These are phyloP conservation scores for Phylloporus arenicola DNA, from an alignment of 768 basidiomycete genomes.

Conservation along the genomic window DNA sequence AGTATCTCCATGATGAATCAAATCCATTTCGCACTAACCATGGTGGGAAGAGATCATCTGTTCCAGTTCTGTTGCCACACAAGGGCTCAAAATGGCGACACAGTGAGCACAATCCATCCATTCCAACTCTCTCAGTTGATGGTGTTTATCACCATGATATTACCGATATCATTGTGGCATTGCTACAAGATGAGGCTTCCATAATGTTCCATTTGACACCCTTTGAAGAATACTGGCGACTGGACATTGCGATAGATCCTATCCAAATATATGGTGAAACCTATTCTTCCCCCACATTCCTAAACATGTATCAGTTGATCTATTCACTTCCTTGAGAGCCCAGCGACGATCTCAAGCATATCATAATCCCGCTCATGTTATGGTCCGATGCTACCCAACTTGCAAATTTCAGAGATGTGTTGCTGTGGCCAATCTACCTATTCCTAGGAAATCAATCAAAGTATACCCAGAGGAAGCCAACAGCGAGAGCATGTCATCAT, in stretches of 20 bases:
- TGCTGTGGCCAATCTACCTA: neutral
- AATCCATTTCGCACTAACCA: conserved; percentile 1
- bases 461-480: conserved; percentile 5
- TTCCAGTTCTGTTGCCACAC: conserved; percentile 2
- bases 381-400: neutral
- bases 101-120: neutral
- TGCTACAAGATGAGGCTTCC: neutral
- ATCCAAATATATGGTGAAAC: neutral
- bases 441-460: conserved; percentile 2
- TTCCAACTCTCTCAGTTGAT: neutral
- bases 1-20: neutral
- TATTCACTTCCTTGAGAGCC: neutral
- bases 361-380: neutral
- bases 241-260: neutral
- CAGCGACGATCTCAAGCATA: neutral
- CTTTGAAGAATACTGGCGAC: neutral
- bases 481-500: conserved; percentile 1
- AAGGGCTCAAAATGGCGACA: neutral
- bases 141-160: neutral
- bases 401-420: neutral
- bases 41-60: conserved; percentile 4
- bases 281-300: neutral
- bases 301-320: neutral
- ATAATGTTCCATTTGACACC: neutral
- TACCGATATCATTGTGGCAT: neutral